These are phyloP conservation scores for Candida sanyaensis DNA, from an alignment of 1,139 yeast species.

Conservation along the genomic window DNA sequence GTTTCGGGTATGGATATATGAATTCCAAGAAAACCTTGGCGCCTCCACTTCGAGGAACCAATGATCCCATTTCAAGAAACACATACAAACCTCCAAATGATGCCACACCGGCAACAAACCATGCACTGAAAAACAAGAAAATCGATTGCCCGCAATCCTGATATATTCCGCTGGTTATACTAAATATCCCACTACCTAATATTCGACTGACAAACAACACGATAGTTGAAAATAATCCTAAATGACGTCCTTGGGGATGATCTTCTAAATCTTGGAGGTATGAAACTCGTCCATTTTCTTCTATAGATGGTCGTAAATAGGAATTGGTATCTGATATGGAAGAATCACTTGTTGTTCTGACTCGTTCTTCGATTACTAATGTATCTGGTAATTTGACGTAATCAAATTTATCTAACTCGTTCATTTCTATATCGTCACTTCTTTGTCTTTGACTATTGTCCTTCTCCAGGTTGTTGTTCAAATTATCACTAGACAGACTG, in stretches of 20 bases:
- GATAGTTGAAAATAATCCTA: slow-evolving; percentile 67
- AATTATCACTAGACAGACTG: background rate
- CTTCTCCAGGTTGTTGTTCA: background rate
- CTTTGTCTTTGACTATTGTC: background rate
- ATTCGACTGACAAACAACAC: slow-evolving; percentile 66
- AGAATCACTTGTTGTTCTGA: background rate
- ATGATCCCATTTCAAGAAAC: slow-evolving; percentile 67
- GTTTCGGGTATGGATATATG: slow-evolving; percentile 59
- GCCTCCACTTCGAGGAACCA: slow-evolving; percentile 75
- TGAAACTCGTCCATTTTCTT: slow-evolving; percentile 11
- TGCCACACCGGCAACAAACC: slow-evolving; percentile 61
- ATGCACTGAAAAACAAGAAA: slow-evolving; percentile 55
- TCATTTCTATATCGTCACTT: slow-evolving; percentile 12
- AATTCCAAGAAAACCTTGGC: slow-evolving; percentile 69
- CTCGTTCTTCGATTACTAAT: background rate
- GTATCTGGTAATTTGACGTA: slow-evolving; percentile 11
- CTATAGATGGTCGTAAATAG: slow-evolving; percentile 5
- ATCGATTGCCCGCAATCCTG: slow-evolving; percentile 70
- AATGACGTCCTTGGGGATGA: slow-evolving; percentile 73
- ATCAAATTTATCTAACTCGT: slow-evolving; percentile 14
- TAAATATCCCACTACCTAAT: slow-evolving; percentile 78
- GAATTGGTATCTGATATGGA: slow-evolving; percentile 5
- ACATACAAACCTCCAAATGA: slow-evolving; percentile 69
- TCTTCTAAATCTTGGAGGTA: slow-evolving; percentile 44
- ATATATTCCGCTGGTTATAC: slow-evolving; percentile 67